Base-by-base conservation (phyloP, 352 stramenopile species). In the Globisporangium middletonii region DNA sequence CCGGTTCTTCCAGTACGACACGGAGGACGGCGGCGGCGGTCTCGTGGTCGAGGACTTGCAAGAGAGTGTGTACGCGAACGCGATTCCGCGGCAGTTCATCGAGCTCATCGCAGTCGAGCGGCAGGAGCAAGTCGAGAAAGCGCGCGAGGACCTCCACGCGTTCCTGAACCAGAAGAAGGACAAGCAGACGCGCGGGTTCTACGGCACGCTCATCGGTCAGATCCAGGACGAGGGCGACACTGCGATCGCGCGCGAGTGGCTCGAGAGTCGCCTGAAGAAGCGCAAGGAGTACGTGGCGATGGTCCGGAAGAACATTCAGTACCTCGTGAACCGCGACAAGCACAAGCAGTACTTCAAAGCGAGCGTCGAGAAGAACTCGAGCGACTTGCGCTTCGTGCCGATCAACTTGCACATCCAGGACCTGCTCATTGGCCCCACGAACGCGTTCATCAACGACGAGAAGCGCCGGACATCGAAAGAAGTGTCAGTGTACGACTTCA, bases 331-430 rank as follows among this genome's bases (percentile, higher is more conserved):
- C 45, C 83, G 83, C 19, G 83, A 94, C 67, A 94, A 94, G 56
- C 78, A 95, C 75, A 93, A 93, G 53, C 76, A 86, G 51, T 93
- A 94, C 46, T 95, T 95, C 71, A 95, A 95, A 64, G 82, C 86
- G 4, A 94, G 83, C 54, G 80, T 93, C 16, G 86, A 92, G 60
- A 95, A 93, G 53, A 94, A 94, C 53, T 89, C 77, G 16, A 59
- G 73, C 0, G 83, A 91, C 23, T 62, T 95, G 60, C 83, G 83
- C 1, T 95, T 95, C 44, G 81, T 95, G 28, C 86, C 86, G 15
- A 90, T 94, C 56, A 95, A 95, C 44, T 71, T 95, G 64, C 86
- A 95, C 58, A 89, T 95, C 47, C 83, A 95, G 55, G 84, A 94
- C 46, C 59, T 93, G 43, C 64, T 94, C 0, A 90, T 95, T 50